A percentile compares a stretch with the other conserved stretches of the same genome.
These are phyloP conservation scores for Fusarium chaquense DNA, from an alignment of 2,329 filamentous ascomycete species.

Conservation along the genomic window DNA sequence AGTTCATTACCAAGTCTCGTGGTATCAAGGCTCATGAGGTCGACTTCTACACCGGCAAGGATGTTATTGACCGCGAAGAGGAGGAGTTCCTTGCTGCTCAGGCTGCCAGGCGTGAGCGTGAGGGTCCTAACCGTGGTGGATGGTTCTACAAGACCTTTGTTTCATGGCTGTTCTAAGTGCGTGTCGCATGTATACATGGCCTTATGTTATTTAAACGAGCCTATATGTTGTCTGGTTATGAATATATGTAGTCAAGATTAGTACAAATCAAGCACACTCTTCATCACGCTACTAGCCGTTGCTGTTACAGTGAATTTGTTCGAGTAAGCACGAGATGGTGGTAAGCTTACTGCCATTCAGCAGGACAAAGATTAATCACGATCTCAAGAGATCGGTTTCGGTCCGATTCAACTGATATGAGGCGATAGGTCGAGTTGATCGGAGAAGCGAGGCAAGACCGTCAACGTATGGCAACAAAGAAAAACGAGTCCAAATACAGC, in stretches of 20 bases:
- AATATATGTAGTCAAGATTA: slow-evolving; percentile 32
- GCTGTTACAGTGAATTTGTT: neutral
- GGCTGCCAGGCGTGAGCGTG: slow-evolving; percentile 46
- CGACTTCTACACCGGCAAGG: slow-evolving; percentile 80
- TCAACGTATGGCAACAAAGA: neutral
- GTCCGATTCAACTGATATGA: neutral
- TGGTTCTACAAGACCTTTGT: slow-evolving; percentile 56
- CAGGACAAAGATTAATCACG: neutral
- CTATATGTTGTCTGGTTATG: slow-evolving; percentile 14
- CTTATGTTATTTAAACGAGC: slow-evolving; percentile 14
- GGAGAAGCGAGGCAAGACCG: neutral
- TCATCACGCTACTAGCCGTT: neutral
- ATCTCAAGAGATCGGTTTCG: neutral
- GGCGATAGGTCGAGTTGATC: accelerated
- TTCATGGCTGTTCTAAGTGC: slow-evolving; percentile 54
- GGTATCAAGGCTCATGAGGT: slow-evolving; percentile 68
- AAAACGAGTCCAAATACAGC: neutral
- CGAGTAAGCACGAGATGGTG: no score
- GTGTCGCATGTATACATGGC: neutral
- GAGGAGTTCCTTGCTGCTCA: slow-evolving; percentile 70
- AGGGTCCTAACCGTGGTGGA: slow-evolving; percentile 42
- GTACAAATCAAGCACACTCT: slow-evolving; percentile 19
- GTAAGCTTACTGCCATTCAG: neutral
- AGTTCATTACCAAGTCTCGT: slow-evolving; percentile 66
- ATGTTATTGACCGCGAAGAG: slow-evolving; percentile 79